phyloP scores from a whole-genome alignment of 2,329 filamentous ascomycete species.

The Fusarium vanettenii region DNA sequence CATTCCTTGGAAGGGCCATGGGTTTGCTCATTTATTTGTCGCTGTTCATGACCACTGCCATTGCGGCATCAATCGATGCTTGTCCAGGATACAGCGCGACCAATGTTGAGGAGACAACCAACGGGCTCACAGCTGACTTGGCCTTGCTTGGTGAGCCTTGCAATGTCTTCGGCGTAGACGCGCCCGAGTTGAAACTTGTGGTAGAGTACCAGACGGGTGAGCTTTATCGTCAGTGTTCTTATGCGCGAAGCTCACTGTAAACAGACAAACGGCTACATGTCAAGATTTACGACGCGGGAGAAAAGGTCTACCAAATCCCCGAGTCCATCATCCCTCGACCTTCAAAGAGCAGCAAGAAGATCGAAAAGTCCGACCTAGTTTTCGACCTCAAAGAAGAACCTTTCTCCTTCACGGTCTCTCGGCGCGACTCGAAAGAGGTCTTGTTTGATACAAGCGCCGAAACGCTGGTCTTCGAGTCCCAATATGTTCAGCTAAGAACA shows the following conservation, averaged over 20 bases:
- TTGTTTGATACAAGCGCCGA: neutral
- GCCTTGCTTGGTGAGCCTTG: neutral
- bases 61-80: neutral
- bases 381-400: neutral
- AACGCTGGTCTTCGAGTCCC: neutral
- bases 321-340: slow-evolving; percentile 3
- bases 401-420: neutral
- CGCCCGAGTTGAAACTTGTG: neutral
- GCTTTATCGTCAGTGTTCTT: neutral
- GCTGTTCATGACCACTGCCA: neutral
- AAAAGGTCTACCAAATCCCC: slow-evolving; percentile 3
- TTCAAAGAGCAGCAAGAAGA: neutral
- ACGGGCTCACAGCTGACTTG: neutral
- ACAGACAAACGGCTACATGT: slow-evolving; percentile 1
- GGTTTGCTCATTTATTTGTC: neutral
- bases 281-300: neutral
- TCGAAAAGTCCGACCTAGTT: neutral
- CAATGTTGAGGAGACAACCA: neutral
- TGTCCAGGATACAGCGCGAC: slow-evolving; percentile 1
- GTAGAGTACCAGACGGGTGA: slow-evolving; percentile 4
- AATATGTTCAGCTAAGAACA: neutral
- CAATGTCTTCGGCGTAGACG: slow-evolving; percentile 1
- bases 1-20: neutral
- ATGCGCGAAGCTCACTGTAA: neutral
- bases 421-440: neutral